These are phyloP conservation scores for Galerina sulciceps DNA, from an alignment of 768 basidiomycete species.

Conservation along the genomic window DNA sequence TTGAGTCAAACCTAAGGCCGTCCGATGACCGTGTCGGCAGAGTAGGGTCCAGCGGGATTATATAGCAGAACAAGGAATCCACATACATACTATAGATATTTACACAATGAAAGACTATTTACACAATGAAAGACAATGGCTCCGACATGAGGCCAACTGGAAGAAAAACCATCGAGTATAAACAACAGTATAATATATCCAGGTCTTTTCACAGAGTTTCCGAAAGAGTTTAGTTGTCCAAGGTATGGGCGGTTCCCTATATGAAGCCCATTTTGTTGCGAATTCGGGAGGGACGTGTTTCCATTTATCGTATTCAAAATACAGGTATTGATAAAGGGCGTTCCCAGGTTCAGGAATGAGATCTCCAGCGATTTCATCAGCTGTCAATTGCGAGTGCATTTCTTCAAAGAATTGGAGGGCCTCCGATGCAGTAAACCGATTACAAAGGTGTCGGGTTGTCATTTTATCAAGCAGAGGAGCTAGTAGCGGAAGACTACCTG, in stretches of 20 bases:
- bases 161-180: background rate
- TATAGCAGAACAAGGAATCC: too few relatives aligned
- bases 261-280: constrained; percentile 19
- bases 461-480: constrained; percentile 33
- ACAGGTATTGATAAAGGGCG: background rate
- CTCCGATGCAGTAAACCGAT: constrained; percentile 28
- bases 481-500: constrained; percentile 23
- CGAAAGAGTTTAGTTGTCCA: constrained; percentile 8
- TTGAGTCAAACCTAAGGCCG: too few relatives aligned
- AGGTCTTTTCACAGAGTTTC: background rate
- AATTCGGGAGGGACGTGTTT: constrained; percentile 15
- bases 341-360: background rate
- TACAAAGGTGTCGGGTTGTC: constrained; percentile 23
- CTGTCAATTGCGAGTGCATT: background rate
- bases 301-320: constrained; percentile 21
- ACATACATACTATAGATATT: too few relatives aligned
- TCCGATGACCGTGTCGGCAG: too few relatives aligned
- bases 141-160: background rate
- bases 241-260: constrained; percentile 17
- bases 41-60: too few relatives aligned
- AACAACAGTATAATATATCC: background rate
- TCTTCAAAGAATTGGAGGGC: constrained; percentile 30
- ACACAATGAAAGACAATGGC: too few relatives aligned
- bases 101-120: too few relatives aligned
- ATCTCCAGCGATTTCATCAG: background rate